Evolutionary conservation across 2,329 filamentous ascomycete genomes (phyloP), one percentile per base, ranked within the genome.

Genomic region (Meredithiella fracta): DNA sequence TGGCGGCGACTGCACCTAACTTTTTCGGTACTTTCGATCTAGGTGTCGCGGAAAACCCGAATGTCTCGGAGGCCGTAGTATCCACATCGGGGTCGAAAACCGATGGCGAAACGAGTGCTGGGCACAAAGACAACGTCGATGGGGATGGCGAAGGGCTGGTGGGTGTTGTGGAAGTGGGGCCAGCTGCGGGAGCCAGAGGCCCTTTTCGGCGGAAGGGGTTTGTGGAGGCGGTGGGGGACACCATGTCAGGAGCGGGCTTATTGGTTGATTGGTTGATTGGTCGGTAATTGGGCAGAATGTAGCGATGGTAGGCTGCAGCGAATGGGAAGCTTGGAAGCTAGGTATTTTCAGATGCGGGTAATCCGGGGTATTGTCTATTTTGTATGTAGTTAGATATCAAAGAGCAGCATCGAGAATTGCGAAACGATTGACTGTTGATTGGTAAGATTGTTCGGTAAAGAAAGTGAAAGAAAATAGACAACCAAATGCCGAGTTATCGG

Each of bases 1-100:
- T 58, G 78, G 79, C 53, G 80, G 80, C 44, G 79, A 82, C 64
- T 82, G 74, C 7, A 83, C 76, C 63, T 82, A 86, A 82, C 63
- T 78, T 83, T 68, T 85, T 84, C 58, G 77, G 72, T 40, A 78
- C 71, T 70, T 76, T 85, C 42, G 66, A 47, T 23, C 26, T 44
- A 25, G 47, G 52, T 31, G 56, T 51, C 25, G 52, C 37, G 47
- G 52, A 40, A 9, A 54, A 23, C 9, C 34, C 51, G 51, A 51
- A 50, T 40, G 55, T 50, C 29, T 53, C 55, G 20, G 55, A 52
- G 50, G 47, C 56, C 20, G 51, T 42, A 3, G 51, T 51, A 20
- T 57, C 56, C 22, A 40, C 40, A 31, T 57, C 52, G 37, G 55
- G 55, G 51, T 54, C 54, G 47, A 51, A 54, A 40, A 59, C 51